Evolutionary conservation across 768 basidiomycete species (phyloP), one percentile per base, ranked within the genome.

Genomic region (Lentinula boryana): DNA sequence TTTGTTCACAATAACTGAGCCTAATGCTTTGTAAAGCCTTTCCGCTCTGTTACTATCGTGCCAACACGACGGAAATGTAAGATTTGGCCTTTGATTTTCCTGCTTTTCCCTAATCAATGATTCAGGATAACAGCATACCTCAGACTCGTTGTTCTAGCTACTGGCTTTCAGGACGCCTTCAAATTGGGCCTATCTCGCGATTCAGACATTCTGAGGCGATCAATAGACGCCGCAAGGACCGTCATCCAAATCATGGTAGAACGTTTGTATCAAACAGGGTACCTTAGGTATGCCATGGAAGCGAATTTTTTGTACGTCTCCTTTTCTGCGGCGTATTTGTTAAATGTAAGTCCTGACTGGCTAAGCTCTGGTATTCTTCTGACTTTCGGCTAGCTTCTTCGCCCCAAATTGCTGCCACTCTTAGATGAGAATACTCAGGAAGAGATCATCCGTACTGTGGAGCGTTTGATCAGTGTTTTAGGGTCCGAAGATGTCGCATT

Each of bases 261-360:
- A 51, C 74, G 75, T 46, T 69, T 85, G 12, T 79, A 78, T 58
- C 83, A 83, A 1, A 83, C 81, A 3, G 83, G 81, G 1, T 78
- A 78, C 63, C 71, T 86, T 27, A 79, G 82, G 10, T 84, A 77
- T 65, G 84, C 83, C 3, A 80, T 86, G 72, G 83, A 78, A 56
- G 75, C 80, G 15, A 74, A 77, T 62, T 81, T 80, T 61, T 71
- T 82, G 12, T 80, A 78, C 61, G 76, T 83, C 10, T 77, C 84
- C 5, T 87, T 84, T 65, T 84, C 84, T 8, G 78, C 83, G 2
- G 84, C 84, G 2, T 85, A 85, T 65, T 71, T 87, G 23, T 74
- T 86, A 55, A 85, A 86, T 70, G 84, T 86, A 65, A 64, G 79
- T 63, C 41, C 8, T 23, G 56, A n/a, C 48, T 56, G 23, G 13